Evolutionary conservation across 2,329 filamentous ascomycete genomes (phyloP).

Genomic region (Fusarium sp.): DNA sequence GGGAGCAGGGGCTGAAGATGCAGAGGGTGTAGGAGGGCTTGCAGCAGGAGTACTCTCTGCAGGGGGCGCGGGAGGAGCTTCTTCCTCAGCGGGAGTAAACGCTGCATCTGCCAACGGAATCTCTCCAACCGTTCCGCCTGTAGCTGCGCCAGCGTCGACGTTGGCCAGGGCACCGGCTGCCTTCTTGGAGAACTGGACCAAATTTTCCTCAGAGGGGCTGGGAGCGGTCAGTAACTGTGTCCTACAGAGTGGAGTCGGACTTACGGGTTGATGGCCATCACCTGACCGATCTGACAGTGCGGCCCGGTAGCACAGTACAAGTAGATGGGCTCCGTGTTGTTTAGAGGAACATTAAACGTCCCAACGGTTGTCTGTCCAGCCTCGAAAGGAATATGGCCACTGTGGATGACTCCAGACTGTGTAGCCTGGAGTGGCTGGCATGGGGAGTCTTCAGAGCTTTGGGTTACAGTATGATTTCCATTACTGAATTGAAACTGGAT

Average conservation of each 20-base stretch:
- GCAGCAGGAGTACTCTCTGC: slow-evolving; percentile 8
- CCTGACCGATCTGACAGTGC: slow-evolving; percentile 62
- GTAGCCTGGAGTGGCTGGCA: slow-evolving; percentile 53
- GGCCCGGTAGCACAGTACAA: slow-evolving; percentile 61
- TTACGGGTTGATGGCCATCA: slow-evolving; percentile 62
- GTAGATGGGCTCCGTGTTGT: slow-evolving; percentile 58
- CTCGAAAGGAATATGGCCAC: slow-evolving; percentile 54
- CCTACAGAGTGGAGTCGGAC: neutral
- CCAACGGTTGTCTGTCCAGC: slow-evolving; percentile 52
- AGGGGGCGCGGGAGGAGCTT: slow-evolving; percentile 10
- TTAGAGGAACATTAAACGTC: slow-evolving; percentile 60
- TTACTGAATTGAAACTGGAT: slow-evolving; percentile 57
- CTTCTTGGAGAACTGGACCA: slow-evolving; percentile 33
- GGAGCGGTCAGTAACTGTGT: neutral
- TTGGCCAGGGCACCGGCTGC: slow-evolving; percentile 32
- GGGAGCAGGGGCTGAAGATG: neutral
- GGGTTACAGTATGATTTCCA: slow-evolving; percentile 57
- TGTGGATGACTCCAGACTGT: slow-evolving; percentile 49
- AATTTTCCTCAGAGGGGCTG: slow-evolving; percentile 32
- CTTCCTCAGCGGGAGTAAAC: slow-evolving; percentile 30
- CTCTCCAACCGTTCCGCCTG: slow-evolving; percentile 36
- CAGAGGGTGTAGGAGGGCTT: neutral
- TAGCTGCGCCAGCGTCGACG: slow-evolving; percentile 29
- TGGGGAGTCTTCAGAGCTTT: slow-evolving; percentile 49
- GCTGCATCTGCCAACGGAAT: slow-evolving; percentile 37